Conservation (phyloP, 768 basidiomycete species). For the Podaxis sp. region DNA sequence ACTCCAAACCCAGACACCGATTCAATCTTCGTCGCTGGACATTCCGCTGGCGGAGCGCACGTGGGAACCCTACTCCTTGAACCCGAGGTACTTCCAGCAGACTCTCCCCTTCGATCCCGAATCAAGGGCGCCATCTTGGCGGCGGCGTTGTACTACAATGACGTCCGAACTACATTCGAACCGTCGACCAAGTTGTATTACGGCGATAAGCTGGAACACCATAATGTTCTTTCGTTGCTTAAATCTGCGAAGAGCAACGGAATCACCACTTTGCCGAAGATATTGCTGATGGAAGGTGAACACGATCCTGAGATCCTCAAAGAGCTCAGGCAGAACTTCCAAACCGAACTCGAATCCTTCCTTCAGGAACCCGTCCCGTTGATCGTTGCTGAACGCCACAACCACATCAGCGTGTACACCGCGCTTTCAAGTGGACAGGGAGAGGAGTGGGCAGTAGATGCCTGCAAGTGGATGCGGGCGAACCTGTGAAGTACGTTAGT, state of each 20-base stretch:
- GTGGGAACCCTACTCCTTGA: slow-evolving; percentile 44
- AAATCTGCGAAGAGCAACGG: slow-evolving; percentile 28
- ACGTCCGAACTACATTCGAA: slow-evolving; percentile 21
- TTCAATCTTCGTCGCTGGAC: slow-evolving; percentile 50
- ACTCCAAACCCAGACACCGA: slow-evolving; percentile 39
- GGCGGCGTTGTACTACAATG: slow-evolving; percentile 42
- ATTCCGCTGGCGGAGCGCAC: slow-evolving; percentile 63
- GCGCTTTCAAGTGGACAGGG: slow-evolving; percentile 54
- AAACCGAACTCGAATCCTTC: slow-evolving; percentile 35
- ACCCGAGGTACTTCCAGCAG: slow-evolving; percentile 32
- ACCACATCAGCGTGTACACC: slow-evolving; percentile 59
- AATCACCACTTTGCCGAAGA: slow-evolving; percentile 39
- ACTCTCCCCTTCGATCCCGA: slow-evolving; percentile 28
- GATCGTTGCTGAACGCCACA: slow-evolving; percentile 51
- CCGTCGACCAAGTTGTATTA: slow-evolving; percentile 33
- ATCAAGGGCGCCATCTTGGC: slow-evolving; percentile 49
- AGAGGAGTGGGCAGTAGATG: slow-evolving; percentile 60
- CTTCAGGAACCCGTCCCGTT: slow-evolving; percentile 31
- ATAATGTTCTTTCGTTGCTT: slow-evolving; percentile 20
- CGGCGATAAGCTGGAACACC: slow-evolving; percentile 4
- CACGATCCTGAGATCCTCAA: slow-evolving; percentile 48
- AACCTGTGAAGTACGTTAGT: background rate
- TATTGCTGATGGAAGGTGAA: slow-evolving; percentile 52
- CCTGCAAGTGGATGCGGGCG: slow-evolving; percentile 35
- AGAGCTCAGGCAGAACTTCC: slow-evolving; percentile 37